Conservation (phyloP, 192 early-diverging fungal genomes). For the Podila clonocystis region DNA sequence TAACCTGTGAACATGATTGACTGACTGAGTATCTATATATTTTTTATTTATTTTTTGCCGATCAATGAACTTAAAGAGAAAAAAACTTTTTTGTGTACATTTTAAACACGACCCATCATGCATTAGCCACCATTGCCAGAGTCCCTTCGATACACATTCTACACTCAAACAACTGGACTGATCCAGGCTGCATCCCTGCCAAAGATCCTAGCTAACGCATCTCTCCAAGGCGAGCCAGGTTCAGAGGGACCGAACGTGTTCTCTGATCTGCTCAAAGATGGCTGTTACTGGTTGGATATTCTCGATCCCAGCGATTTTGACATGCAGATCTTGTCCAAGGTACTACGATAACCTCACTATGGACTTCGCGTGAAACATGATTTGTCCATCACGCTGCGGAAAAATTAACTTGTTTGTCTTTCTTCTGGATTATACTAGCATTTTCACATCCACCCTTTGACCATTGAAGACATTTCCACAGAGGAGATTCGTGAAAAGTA, state of each 20-base stretch:
- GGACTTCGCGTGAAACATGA: too few relatives aligned
- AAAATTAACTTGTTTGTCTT: too few relatives aligned
- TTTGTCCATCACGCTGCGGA: too few relatives aligned
- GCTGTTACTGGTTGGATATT: slow-evolving; percentile 80
- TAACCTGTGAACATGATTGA: neutral
- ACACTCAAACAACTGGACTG: slow-evolving; percentile 65
- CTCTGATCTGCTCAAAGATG: slow-evolving; percentile 44
- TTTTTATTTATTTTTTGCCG: neutral
- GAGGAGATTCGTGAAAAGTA: slow-evolving; percentile 93
- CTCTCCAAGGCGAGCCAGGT: neutral
- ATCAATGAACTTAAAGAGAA: neutral
- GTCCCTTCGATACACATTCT: slow-evolving; percentile 69
- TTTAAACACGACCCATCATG: neutral
- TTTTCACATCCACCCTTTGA: slow-evolving; percentile 80
- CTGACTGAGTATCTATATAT: neutral
- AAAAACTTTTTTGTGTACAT: neutral
- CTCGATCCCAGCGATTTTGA: slow-evolving; percentile 59
- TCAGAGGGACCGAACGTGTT: slow-evolving; percentile 6
- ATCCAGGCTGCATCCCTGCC: slow-evolving; percentile 61
- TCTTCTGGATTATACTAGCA: slow-evolving; percentile 30
- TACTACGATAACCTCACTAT: slow-evolving; percentile 6
- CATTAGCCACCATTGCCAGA: slow-evolving; percentile 23
- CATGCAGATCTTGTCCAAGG: slow-evolving; percentile 64
- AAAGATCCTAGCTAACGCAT: slow-evolving; percentile 48
- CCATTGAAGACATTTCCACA: slow-evolving; percentile 86